Percentiles rank a stretch among this genome's conserved stretches.
These are phyloP conservation scores for Eimeria necatrix DNA, from an alignment of 169 alveolate genomes.

Conservation along the genomic window DNA sequence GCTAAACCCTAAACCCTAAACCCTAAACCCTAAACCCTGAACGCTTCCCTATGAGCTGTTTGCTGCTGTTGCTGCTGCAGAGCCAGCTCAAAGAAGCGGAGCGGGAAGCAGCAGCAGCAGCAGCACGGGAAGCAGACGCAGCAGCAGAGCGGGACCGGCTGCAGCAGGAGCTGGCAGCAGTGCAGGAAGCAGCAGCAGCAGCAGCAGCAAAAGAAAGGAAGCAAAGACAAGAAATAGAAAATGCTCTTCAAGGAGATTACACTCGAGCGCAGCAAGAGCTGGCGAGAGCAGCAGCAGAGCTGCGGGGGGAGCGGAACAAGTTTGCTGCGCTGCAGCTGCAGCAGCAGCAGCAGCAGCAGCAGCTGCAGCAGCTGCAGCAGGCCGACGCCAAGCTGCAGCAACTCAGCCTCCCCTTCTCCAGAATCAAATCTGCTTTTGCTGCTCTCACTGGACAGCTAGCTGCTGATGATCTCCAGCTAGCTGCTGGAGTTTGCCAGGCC, in stretches of 20 bases:
- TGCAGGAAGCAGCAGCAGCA: conserved; percentile 61
- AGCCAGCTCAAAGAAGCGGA: background rate
- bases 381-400: conserved; percentile 57
- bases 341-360: conserved; percentile 61
- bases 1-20: too few relatives aligned
- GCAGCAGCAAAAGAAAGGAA: conserved; percentile 1
- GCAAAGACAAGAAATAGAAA: background rate
- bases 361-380: conserved; percentile 27
- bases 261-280: conserved; percentile 9
- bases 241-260: background rate
- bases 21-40: too few relatives aligned
- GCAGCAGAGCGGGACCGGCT: conserved; percentile 46
- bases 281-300: conserved; percentile 17
- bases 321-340: conserved; percentile 15
- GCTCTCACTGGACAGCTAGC: background rate
- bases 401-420: background rate
- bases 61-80: conserved; percentile 29
- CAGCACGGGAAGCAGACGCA: conserved; percentile 55
- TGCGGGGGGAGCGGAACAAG: conserved; percentile 13
- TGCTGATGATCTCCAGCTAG: conserved; percentile 14
- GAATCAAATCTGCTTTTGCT: conserved; percentile 13
- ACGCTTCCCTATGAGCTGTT: too few relatives aligned
- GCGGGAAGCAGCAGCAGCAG: conserved; percentile 55
- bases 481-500: conserved; percentile 3
- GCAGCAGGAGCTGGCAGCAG: conserved; percentile 37